These are phyloP conservation scores for Zygoascus sp. DNA, from an alignment of 1,139 yeast genomes.

Conservation along the genomic window DNA sequence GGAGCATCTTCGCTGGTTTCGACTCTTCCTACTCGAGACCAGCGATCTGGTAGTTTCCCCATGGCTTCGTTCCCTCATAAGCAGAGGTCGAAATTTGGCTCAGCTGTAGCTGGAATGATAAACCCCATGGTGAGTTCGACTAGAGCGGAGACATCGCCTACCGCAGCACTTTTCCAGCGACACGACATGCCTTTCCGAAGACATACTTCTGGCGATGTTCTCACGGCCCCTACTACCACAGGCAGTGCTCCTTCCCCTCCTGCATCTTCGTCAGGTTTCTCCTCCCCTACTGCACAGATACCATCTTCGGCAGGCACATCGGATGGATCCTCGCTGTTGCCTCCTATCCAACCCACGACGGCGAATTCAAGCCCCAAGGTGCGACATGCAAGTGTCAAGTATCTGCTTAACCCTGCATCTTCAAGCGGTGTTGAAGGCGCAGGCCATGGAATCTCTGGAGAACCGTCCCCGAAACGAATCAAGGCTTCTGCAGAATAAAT, in stretches of 20 bases:
- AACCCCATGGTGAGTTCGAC: conserved; percentile 2
- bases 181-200: conserved; percentile 20
- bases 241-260: conserved; percentile 5
- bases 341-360: conserved; percentile 11
- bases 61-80: conserved; percentile 13
- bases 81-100: conserved; percentile 3
- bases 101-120: conserved; percentile 12
- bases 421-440: conserved; percentile 12
- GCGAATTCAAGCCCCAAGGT: conserved; percentile 12
- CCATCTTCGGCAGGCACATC: conserved; percentile 13
- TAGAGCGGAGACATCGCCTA: neutral
- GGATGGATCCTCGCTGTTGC: conserved; percentile 4
- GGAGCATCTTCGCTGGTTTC: conserved; percentile 3
- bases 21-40: conserved; percentile 26
- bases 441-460: conserved; percentile 10
- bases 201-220: conserved; percentile 28
- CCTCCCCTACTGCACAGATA: conserved; percentile 5
- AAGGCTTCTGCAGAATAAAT: conserved; percentile 5
- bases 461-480: conserved; percentile 8
- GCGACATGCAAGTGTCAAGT: conserved; percentile 22
- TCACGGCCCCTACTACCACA: neutral
- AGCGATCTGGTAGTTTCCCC: conserved; percentile 32
- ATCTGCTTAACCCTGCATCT: conserved; percentile 23
- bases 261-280: conserved; percentile 3
- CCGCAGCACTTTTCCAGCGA: conserved; percentile 4